Evolutionary conservation across 495 filamentous ascomycete species (phyloP).

Genomic region (Sabuloglossum arenarium): DNA sequence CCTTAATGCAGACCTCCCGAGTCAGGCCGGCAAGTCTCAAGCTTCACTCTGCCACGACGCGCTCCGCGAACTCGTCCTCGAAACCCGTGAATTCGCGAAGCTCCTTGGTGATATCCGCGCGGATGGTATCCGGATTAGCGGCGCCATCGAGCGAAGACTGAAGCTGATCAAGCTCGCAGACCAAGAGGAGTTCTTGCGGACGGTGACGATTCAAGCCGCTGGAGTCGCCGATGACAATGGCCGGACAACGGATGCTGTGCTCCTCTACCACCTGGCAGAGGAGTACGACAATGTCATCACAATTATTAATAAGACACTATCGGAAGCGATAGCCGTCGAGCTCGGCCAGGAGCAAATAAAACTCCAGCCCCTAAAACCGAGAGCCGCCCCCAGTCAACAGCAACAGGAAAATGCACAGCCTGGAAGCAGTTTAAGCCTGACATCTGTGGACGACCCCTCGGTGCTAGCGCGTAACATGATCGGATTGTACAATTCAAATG

Average conservation of each 20-base stretch:
- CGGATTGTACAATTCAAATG: slow-evolving; percentile 51
- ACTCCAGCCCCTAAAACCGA: slow-evolving; percentile 58
- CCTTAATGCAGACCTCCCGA: slow-evolving; percentile 68
- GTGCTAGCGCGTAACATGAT: slow-evolving; percentile 63
- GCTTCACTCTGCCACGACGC: slow-evolving; percentile 75
- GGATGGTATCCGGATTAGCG: slow-evolving; percentile 63
- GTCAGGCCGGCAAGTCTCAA: slow-evolving; percentile 53
- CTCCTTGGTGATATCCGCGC: slow-evolving; percentile 76
- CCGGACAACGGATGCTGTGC: slow-evolving; percentile 72
- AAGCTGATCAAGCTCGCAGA: slow-evolving; percentile 59
- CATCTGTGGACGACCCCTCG: slow-evolving; percentile 68
- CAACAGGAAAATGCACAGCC: slow-evolving; percentile 14
- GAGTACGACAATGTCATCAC: slow-evolving; percentile 81
- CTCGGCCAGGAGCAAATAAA: slow-evolving; percentile 55
- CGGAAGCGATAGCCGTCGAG: slow-evolving; percentile 64
- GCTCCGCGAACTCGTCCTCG: slow-evolving; percentile 82
- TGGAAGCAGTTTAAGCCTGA: slow-evolving; percentile 53
- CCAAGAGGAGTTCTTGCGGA: slow-evolving; percentile 62
- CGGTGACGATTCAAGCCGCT: slow-evolving; percentile 77
- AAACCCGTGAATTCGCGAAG: slow-evolving; percentile 83
- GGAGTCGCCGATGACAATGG: slow-evolving; percentile 85
- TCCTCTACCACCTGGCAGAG: slow-evolving; percentile 83
- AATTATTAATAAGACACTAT: slow-evolving; percentile 77
- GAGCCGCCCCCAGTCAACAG: slow-evolving; percentile 12
- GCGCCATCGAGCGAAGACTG: slow-evolving; percentile 76